Evolutionary conservation across 2,329 filamentous ascomycete species (phyloP).

Genomic region (Cytospora chrysosperma): DNA sequence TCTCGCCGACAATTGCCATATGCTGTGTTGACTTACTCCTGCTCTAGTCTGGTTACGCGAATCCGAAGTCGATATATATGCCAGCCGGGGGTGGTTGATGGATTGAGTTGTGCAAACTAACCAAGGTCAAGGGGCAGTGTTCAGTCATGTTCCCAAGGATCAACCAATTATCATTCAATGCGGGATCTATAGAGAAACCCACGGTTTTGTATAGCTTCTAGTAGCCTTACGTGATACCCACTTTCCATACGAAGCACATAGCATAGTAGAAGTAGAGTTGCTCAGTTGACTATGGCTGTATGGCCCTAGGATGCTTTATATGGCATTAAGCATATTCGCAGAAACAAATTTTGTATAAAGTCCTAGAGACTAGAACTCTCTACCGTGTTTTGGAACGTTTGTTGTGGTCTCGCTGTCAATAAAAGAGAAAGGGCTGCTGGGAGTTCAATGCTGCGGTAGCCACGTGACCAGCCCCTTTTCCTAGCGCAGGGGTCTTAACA

Average conservation of each 20-base stretch:
- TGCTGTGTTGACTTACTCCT: too few relatives aligned
- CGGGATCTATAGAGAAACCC: not conserved
- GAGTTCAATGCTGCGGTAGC: slow-evolving; percentile 15
- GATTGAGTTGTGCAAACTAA: too few relatives aligned
- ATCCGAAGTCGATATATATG: too few relatives aligned
- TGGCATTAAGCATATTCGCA: not conserved
- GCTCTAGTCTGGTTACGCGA: too few relatives aligned
- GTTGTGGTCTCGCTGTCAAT: not conserved
- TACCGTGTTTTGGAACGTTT: not conserved
- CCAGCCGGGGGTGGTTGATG: too few relatives aligned
- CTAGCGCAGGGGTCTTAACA: slow-evolving; percentile 7
- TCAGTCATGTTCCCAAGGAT: too few relatives aligned
- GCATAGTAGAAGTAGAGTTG: not conserved
- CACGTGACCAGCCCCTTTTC: slow-evolving; percentile 17
- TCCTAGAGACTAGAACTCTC: too few relatives aligned
- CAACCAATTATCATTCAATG: not conserved
- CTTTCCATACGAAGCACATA: not conserved
- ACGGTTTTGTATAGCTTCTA: not conserved
- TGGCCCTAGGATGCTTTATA: too few relatives aligned
- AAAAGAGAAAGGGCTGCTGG: not conserved
- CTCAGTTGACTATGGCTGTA: not conserved
- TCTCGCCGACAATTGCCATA: too few relatives aligned
- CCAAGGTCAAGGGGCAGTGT: too few relatives aligned
- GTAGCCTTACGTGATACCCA: not conserved
- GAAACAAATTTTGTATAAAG: not conserved